A percentile compares a stretch with the other conserved stretches of the same genome.
These are phyloP conservation scores for Alternaria novae-zelandiae DNA, from an alignment of 2,329 filamentous ascomycete genomes.

Conservation along the genomic window DNA sequence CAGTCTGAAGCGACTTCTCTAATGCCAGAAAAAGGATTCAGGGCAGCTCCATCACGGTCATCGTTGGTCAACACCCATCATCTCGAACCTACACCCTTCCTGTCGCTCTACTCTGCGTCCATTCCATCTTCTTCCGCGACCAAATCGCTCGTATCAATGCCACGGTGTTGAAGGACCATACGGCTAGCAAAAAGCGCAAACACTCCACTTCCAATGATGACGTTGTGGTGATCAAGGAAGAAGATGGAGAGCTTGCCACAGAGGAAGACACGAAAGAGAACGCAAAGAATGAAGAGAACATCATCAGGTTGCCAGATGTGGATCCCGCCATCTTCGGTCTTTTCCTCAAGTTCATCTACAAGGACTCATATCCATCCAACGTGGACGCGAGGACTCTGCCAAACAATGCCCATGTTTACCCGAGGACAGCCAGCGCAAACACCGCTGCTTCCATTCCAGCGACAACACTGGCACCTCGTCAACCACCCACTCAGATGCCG, in stretches of 20 bases:
- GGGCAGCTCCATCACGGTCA: conserved; percentile 9
- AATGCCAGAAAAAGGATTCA: conserved; percentile 10
- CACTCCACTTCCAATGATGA: not conserved
- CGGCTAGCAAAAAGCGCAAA: conserved; percentile 20
- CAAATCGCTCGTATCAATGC: not conserved
- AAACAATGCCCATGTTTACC: not conserved
- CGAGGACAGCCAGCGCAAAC: not conserved
- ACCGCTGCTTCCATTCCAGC: not conserved
- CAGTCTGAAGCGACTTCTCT: not conserved
- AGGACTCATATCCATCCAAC: conserved; percentile 17
- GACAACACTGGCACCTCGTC: not conserved
- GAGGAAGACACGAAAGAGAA: not conserved
- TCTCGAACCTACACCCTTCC: conserved; percentile 13
- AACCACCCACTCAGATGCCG: too few species aligned
- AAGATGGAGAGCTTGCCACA: not conserved
- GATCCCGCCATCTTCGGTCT: conserved; percentile 25
- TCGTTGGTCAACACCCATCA: conserved; percentile 3
- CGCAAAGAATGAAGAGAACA: not conserved
- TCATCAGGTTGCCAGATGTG: conserved; percentile 9
- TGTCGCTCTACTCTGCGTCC: conserved; percentile 7
- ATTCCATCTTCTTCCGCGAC: conserved; percentile 15
- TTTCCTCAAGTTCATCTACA: conserved; percentile 31
- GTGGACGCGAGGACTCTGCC: conserved; percentile 5
- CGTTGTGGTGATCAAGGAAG: not conserved
- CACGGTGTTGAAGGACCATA: not conserved